Evolutionary conservation across 2,329 filamentous ascomycete species (phyloP), one percentile per base, ranked within the genome.

Genomic region (Aureobasidium sp.): DNA sequence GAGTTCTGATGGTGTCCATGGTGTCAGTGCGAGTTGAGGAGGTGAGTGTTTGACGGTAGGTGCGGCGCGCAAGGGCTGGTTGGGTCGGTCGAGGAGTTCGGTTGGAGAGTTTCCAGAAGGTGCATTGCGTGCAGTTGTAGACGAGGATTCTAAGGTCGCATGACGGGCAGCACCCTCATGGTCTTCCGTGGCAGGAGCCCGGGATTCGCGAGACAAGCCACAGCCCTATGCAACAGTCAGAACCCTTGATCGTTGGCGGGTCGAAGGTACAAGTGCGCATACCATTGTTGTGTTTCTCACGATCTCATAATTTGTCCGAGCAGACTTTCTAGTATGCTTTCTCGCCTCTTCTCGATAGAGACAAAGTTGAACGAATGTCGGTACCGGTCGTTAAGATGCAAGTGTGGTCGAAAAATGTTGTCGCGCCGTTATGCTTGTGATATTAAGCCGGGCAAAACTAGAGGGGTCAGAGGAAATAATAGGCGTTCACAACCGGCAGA

Each of bases 1-100:
- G 2, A 96, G 78, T 59, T 87, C 78, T 17, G 76, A 71, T n/a
- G 82, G 84, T 0, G 89, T 92, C 89, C 89, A 95, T 17, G 77
- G 74, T 24, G 83, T 83, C 6, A 47, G 50, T 27, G 64, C 61
- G 12, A 63, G 62, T 32, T 65, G 57, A 1, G 64, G 62, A 26
- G 64, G 64, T 26, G 62, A 65, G 20, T 60, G 53, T 26, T 59
- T 56, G 34, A 65, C 64, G 9, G 56, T 37, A 9, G 68, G 67
- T 13, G 66, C 68, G 29, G 63, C 63, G 26, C 66, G 66, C 36
- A 73, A 62, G 13, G 67, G 69, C 34, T 64, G 53, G 65, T 73
- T 73, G 6, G 69, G 69, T 15, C 67, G 69, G 5, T 57, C 50
- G 34, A 37, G 27, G 5, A 57, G 37, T 17, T 48, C 48, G 37